These are phyloP conservation scores for Myxozyma sirexii DNA, from an alignment of 805 yeast genomes.

Conservation along the genomic window DNA sequence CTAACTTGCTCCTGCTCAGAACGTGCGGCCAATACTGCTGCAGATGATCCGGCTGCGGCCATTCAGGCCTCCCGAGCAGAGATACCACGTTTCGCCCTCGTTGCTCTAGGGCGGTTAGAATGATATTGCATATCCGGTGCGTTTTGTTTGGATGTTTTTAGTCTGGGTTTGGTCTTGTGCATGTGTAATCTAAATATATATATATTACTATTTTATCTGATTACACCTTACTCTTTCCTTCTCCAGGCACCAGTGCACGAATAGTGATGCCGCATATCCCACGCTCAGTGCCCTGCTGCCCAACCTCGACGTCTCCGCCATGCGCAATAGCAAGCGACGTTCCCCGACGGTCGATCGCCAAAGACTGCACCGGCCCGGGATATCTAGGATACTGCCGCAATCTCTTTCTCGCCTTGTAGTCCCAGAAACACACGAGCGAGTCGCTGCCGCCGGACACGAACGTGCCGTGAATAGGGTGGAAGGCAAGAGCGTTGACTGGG, in stretches of 20 bases:
- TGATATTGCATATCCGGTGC: background rate
- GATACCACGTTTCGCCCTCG: constrained; percentile 9
- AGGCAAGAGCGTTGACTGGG: constrained; percentile 55
- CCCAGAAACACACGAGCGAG: constrained; percentile 56
- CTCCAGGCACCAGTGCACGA: constrained; percentile 29
- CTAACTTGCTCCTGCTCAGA: constrained; percentile 4
- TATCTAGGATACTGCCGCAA: constrained; percentile 47
- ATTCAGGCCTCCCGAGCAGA: constrained; percentile 9
- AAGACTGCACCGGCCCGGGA: constrained; percentile 47
- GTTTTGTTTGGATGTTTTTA: background rate
- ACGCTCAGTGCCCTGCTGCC: constrained; percentile 8
- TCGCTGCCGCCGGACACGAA: constrained; percentile 59
- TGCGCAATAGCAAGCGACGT: constrained; percentile 50
- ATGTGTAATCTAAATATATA: too few relatives aligned
- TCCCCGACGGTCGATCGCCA: constrained; percentile 44
- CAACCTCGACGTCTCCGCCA: constrained; percentile 48
- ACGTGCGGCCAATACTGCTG: constrained; percentile 17
- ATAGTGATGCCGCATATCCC: constrained; percentile 21
- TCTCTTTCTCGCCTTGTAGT: constrained; percentile 50
- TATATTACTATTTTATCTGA: too few relatives aligned
- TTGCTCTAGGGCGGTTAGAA: background rate
- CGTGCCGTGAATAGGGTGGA: constrained; percentile 46
- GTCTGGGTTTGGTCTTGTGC: too few relatives aligned
- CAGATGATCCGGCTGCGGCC: constrained; percentile 19
- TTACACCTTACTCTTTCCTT: constrained; percentile 40